These are phyloP conservation scores for Fomitopsis palustris DNA, from an alignment of 1,284 basidiomycete genomes.

Conservation along the genomic window DNA sequence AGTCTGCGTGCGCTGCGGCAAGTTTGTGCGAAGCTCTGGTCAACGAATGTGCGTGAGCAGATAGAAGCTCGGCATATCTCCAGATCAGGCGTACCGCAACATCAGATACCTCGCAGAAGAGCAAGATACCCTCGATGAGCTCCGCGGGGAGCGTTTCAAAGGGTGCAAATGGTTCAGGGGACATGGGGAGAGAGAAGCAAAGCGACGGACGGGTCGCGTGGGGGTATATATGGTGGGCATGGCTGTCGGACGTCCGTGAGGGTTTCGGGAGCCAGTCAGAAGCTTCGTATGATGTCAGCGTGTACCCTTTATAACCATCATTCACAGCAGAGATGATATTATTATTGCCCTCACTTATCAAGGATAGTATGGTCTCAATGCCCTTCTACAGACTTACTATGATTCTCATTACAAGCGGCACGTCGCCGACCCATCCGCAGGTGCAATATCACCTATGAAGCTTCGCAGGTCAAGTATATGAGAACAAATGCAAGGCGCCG, in stretches of 20 bases:
- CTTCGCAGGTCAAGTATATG: too few species aligned
- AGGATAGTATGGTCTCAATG: not conserved
- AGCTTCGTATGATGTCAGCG: not conserved
- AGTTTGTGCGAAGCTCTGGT: conserved; percentile 46
- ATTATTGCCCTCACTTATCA: not conserved
- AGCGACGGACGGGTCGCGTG: not conserved
- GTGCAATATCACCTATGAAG: too few species aligned
- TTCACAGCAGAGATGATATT: not conserved
- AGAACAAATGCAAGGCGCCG: too few species aligned
- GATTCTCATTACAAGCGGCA: too few species aligned
- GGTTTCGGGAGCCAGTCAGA: not conserved
- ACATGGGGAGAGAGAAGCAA: not conserved
- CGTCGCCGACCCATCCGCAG: too few species aligned
- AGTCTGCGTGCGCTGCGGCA: conserved; percentile 43
- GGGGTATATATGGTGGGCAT: conserved; percentile 1
- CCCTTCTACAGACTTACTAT: not conserved
- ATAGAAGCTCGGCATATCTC: not conserved
- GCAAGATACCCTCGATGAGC: conserved; percentile 51
- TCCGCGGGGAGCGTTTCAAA: conserved; percentile 45
- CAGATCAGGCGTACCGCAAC: conserved; percentile 33
- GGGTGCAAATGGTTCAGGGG: not conserved
- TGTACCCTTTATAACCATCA: not conserved
- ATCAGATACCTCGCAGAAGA: conserved; percentile 49
- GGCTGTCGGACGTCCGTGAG: not conserved
- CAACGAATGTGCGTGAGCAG: not conserved